phyloP scores from a whole-genome alignment of 2,329 filamentous ascomycete genomes.

The Amphichorda felina region DNA sequence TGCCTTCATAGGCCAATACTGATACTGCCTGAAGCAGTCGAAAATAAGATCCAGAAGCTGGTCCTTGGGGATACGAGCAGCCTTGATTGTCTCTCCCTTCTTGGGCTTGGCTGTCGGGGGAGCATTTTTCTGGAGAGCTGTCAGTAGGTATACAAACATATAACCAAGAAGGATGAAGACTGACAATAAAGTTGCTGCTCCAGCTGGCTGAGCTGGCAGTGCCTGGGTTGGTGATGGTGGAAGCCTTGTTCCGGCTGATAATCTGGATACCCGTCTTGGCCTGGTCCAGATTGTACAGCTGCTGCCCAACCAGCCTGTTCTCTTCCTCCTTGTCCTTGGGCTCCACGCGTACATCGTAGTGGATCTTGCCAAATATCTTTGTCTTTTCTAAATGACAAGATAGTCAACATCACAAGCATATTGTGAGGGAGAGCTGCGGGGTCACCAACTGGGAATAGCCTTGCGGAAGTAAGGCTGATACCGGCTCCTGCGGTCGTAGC shows the following conservation, averaged over 20 bases:
- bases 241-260: conserved; percentile 36
- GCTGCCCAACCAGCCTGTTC: conserved; percentile 48
- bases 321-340: conserved; percentile 63
- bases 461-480: conserved; percentile 54
- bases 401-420: neutral
- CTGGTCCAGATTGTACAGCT: conserved; percentile 35
- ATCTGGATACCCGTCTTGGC: conserved; percentile 37
- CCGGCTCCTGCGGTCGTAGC: conserved; percentile 29
- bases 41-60: conserved; percentile 81
- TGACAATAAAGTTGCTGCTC: conserved; percentile 43
- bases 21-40: conserved; percentile 70
- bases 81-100: conserved; percentile 64
- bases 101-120: conserved; percentile 40
- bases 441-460: conserved; percentile 60
- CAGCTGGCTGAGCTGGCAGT: conserved; percentile 22
- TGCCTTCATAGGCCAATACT: conserved; percentile 89
- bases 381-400: conserved; percentile 55
- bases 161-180: conserved; percentile 19
- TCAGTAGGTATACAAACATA: too few species aligned
- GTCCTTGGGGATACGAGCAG: conserved; percentile 79
- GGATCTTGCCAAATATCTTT: conserved; percentile 58
- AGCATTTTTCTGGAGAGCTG: conserved; percentile 35
- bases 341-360: conserved; percentile 65
- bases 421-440: neutral
- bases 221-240: conserved; percentile 45